Evolutionary conservation across 1,284 basidiomycete species (phyloP).

Genomic region (Coniophora puteana): DNA sequence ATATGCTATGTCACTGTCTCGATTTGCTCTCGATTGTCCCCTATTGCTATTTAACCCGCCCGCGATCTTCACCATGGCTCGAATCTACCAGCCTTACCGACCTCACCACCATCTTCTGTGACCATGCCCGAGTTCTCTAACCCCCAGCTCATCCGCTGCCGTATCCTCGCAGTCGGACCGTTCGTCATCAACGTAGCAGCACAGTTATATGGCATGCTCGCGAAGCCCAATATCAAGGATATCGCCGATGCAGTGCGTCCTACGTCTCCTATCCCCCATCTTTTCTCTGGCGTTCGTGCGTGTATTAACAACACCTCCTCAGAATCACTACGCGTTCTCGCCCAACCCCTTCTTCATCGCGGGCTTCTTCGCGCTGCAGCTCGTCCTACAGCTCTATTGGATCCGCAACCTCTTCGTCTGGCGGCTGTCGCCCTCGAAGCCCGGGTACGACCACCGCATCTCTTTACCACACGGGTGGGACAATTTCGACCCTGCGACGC

Average conservation of each 20-base stretch:
- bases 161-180: constrained; percentile 24
- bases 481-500: neutral
- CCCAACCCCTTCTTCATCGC: constrained; percentile 32
- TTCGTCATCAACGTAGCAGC: constrained; percentile 28
- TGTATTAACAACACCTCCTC: neutral
- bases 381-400: constrained; percentile 28
- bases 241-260: constrained; percentile 28
- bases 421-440: constrained; percentile 19
- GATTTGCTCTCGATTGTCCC: too few relatives aligned
- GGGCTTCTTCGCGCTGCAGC: constrained; percentile 31
- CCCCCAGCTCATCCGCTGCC: constrained; percentile 21
- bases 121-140: neutral
- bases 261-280: neutral
- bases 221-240: constrained; percentile 32
- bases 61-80: too few relatives aligned
- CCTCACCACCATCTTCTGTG: neutral
- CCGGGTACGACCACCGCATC: constrained; percentile 3
- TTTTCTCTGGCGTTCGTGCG: neutral
- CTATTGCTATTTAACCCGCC: too few relatives aligned
- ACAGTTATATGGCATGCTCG: constrained; percentile 30
- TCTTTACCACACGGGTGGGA: constrained; percentile 1
- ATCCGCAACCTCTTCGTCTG: constrained; percentile 15
- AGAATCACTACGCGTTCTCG: constrained; percentile 36
- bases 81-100: too few relatives aligned
- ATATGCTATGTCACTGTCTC: too few relatives aligned